These are phyloP conservation scores for Lepidium aucheri DNA, from an alignment of 345 rosid species.

Conservation along the genomic window DNA sequence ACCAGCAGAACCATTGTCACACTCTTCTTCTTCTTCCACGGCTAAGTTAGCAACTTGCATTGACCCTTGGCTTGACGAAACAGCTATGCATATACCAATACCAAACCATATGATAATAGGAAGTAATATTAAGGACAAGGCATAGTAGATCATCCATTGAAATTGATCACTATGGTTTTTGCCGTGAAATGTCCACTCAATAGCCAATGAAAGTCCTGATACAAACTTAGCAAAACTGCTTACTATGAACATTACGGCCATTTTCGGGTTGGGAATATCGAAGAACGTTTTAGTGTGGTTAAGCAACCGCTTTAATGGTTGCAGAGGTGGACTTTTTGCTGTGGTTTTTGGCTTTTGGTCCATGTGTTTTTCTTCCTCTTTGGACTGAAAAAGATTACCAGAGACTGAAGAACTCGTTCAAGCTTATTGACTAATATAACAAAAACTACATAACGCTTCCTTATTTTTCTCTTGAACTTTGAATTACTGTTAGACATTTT, in stretches of 20 bases:
- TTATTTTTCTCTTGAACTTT: neutral
- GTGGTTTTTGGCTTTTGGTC: neutral
- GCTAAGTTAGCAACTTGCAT: neutral
- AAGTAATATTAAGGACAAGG: neutral
- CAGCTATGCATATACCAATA: neutral
- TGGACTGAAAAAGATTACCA: neutral
- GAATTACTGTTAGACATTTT: neutral
- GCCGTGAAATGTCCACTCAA: conserved; percentile 6
- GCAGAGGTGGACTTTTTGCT: neutral
- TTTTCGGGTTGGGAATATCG: conserved; percentile 1
- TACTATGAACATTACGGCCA: neutral
- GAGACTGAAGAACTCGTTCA: neutral
- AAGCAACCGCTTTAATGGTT: neutral
- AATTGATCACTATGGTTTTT: neutral
- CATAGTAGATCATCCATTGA: conserved; percentile 17
- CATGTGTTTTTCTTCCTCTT: neutral
- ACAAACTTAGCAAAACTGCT: neutral
- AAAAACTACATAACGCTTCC: neutral
- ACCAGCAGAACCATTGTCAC: neutral
- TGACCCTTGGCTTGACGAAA: neutral
- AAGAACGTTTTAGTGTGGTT: neutral
- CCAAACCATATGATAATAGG: neutral
- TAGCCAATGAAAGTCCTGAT: neutral
- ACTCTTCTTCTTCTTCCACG: neutral
- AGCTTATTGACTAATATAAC: neutral